phyloP scores from a whole-genome alignment of 73 alveolate species.

The Tetrahymena malaccensis region DNA sequence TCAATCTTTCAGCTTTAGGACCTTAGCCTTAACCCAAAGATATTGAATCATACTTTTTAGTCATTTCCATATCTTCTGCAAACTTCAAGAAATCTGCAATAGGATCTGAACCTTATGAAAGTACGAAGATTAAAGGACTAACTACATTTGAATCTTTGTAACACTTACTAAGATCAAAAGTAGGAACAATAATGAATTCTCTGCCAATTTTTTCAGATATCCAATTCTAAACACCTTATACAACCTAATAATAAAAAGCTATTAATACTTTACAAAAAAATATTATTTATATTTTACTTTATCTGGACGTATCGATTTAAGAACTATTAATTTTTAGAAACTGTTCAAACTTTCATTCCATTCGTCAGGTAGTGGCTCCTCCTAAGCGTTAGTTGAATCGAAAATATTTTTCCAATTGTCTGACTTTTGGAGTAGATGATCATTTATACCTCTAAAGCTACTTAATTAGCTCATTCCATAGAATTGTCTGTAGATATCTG shows the following conservation, averaged over 20 bases:
- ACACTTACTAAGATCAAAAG: conserved; percentile 95
- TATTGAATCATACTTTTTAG: conserved; percentile 21
- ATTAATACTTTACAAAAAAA: not conserved
- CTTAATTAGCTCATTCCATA: conserved; percentile 77
- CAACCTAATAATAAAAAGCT: not conserved
- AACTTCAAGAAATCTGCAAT: conserved; percentile 94
- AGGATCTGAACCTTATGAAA: conserved; percentile 99
- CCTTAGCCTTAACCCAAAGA: conserved; percentile 38
- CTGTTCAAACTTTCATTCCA: conserved; percentile 85
- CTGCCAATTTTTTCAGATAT: conserved; percentile 63
- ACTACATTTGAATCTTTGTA: conserved; percentile 94
- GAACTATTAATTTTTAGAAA: conserved; percentile 80
- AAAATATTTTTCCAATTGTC: conserved; percentile 72
- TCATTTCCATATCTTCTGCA: conserved; percentile 75
- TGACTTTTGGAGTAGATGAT: conserved; percentile 65
- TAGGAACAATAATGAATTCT: conserved; percentile 97
- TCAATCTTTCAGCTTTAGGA: conserved; percentile 29
- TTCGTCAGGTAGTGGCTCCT: conserved; percentile 84
- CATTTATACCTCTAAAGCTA: conserved; percentile 83
- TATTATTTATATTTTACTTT: conserved; percentile 34
- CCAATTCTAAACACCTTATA: conserved; percentile 24
- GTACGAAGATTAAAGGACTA: conserved; percentile 99
- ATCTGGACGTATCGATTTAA: conserved; percentile 93
- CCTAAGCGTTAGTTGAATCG: conserved; percentile 88
- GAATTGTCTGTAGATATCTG: conserved; percentile 84